Evolutionary conservation across 345 rosid species (phyloP), one percentile per base, ranked within the genome.

Genomic region (Chamaenerion angustifolium): DNA sequence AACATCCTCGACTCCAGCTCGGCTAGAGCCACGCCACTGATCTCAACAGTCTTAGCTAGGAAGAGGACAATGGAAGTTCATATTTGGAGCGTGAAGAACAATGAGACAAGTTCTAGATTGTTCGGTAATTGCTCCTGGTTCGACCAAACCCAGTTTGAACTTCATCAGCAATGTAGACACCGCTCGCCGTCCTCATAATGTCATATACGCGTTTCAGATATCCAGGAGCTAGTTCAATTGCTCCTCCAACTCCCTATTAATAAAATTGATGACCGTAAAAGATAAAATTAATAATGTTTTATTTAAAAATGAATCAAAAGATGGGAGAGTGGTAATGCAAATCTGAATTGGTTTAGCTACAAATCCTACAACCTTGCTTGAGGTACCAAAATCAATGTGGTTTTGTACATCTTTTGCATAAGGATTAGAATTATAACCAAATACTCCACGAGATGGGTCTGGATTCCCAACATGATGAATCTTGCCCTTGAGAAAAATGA

Each of bases 101-200:
- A 73, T 16, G 88, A 71, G 43, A 77, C 56, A 63, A 81, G 52
- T 55, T 76, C 86, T n/a, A n/a, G n/a, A n/a, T n/a, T n/a, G n/a
- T n/a, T n/a, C n/a, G n/a, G 61, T 87, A 87, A 48, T 87, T 83
- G 73, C 90, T 84, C 69, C 98, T 90, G 0, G 90, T 87, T 51
- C 88, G 77, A 58, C 96, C 95, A 72, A 87, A 87, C 42, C 95
- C 96, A 13, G 88, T 78, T 72, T 92, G 98, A 52, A 92, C 95
- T 77, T 92, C 95, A 66, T 87, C 98, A 4, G 93, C 98, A 42
- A 84, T 92, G 75, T 94, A 82, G 60, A 82, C 78, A 59, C 96
- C 93, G 23, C 95, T 88, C 64, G 96, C 94, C 43, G 78, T 77
- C 54, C 60, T 81, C 17, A 92, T 82, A 68, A 74, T 82, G 54